Evolutionary conservation across 2,329 filamentous ascomycete species (phyloP).

Genomic region (Colletotrichum sp.): DNA sequence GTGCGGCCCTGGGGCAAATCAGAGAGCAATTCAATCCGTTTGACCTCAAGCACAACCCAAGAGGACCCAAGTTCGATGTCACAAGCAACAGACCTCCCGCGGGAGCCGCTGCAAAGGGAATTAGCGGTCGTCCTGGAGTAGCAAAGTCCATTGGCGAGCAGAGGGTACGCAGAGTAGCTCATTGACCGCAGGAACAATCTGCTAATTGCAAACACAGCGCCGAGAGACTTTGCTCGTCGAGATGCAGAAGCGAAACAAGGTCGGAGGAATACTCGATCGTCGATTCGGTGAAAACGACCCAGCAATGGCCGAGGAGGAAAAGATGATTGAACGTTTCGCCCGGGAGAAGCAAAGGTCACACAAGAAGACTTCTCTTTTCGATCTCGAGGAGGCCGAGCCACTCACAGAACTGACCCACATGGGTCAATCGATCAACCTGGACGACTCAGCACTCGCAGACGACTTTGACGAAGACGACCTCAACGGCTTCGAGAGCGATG

Average conservation of each 20-base stretch:
- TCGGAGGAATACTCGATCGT: slow-evolving; percentile 89
- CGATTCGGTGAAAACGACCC: slow-evolving; percentile 96
- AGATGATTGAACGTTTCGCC: slow-evolving; percentile 89
- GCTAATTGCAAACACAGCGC: slow-evolving; percentile 52
- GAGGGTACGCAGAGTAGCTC: slow-evolving; percentile 55
- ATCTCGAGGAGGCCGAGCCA: slow-evolving; percentile 81
- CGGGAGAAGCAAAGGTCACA: slow-evolving; percentile 81
- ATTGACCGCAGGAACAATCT: slow-evolving; percentile 17
- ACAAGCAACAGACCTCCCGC: slow-evolving; percentile 68
- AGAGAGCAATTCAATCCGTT: slow-evolving; percentile 98
- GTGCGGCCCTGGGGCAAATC: slow-evolving; percentile 81
- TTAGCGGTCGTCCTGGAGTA: slow-evolving; percentile 79
- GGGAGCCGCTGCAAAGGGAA: slow-evolving; percentile 59
- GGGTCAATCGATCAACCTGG: slow-evolving; percentile 74
- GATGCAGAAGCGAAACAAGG: slow-evolving; percentile 87
- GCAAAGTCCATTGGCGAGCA: slow-evolving; percentile 89
- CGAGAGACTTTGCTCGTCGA: slow-evolving; percentile 86
- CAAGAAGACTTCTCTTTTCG: slow-evolving; percentile 83
- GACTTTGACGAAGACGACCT: slow-evolving; percentile 84
- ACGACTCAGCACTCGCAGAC: slow-evolving; percentile 53
- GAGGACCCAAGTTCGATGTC: slow-evolving; percentile 84
- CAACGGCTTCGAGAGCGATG: slow-evolving; percentile 62
- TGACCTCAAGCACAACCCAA: slow-evolving; percentile 82
- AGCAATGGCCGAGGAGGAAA: slow-evolving; percentile 90
- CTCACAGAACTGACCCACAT: slow-evolving; percentile 79